Base-by-base conservation (phyloP, 2,329 filamentous ascomycete species). In the Colletotrichum brevisporum region DNA sequence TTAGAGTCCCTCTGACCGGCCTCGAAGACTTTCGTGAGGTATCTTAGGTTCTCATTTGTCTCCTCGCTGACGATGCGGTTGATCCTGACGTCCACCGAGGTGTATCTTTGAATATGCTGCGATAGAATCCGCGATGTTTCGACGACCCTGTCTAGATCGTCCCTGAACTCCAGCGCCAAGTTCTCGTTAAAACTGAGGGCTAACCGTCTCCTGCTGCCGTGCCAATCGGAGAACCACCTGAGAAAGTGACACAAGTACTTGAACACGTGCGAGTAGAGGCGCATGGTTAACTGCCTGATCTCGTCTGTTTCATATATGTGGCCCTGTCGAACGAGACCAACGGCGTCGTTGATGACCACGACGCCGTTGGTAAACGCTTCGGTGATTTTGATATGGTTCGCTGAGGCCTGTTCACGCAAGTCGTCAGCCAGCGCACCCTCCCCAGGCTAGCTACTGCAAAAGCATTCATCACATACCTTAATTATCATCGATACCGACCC, bases 161-260 rank as follows among this genome's bases (percentile, higher is more conserved):
- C 63, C 41, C 69, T 31, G 18, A 72, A 71, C 2, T 47, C 27
- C 2, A 47, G 60, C 3, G 59, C 18, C 1, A 69, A 15, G 26
- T 62, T 68, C 58, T 72, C 71, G 45, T 72, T 72, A 55, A 73
- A 73, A 47, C 70, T 71, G 6, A 62, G 58, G 3, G 64, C 51
- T 24, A 73, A 66, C 13, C 71, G 58, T 16, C 48, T 67, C 31
- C 67, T 21, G 47, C 71, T 72, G 10, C 48, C 24, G 15, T 27
- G 48, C 18, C 59, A 52, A 12, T 65, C 47, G 1, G 70, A 71
- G 55, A 50, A 71, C 71, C 71, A 73, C 4, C 55, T 67, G 67
- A 73, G 71, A 59, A 71, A 73, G 18, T 67, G 65, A n/a, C 24
- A 54, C 10, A 73, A 59, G 39, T 73, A 73, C 3, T 50, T 26